These are phyloP conservation scores for Trichoderma semiorbis DNA, from an alignment of 2,329 filamentous ascomycete genomes.

Conservation along the genomic window DNA sequence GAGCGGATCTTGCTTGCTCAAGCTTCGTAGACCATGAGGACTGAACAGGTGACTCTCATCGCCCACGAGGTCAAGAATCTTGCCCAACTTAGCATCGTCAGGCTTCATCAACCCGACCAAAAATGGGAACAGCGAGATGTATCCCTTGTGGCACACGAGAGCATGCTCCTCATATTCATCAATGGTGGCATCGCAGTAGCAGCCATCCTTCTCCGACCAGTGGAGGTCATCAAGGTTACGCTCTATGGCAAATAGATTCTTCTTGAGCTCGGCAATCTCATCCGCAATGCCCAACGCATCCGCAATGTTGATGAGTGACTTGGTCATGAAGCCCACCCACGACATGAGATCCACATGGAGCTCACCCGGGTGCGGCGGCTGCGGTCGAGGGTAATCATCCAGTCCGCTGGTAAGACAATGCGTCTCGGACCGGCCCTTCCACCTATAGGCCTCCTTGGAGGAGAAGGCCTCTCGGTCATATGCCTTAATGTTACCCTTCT, in stretches of 20 bases:
- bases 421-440: slow-evolving; percentile 81
- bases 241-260: slow-evolving; percentile 71
- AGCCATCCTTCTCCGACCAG: slow-evolving; percentile 76
- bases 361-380: slow-evolving; percentile 93
- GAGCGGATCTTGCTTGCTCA: slow-evolving; percentile 77
- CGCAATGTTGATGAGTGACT: slow-evolving; percentile 78
- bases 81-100: slow-evolving; percentile 70
- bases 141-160: slow-evolving; percentile 94
- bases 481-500: slow-evolving; percentile 81
- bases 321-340: slow-evolving; percentile 97
- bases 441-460: slow-evolving; percentile 88
- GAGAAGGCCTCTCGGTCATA: slow-evolving; percentile 90
- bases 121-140: slow-evolving; percentile 91
- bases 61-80: slow-evolving; percentile 71
- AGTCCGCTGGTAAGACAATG: slow-evolving; percentile 92
- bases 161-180: slow-evolving; percentile 90
- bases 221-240: slow-evolving; percentile 90
- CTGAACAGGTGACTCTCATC: slow-evolving; percentile 89
- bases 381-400: slow-evolving; percentile 91
- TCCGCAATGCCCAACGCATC: slow-evolving; percentile 70
- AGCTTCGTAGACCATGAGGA: slow-evolving; percentile 78
- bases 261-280: slow-evolving; percentile 69
- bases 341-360: slow-evolving; percentile 91
- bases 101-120: slow-evolving; percentile 74
- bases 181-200: slow-evolving; percentile 92